A percentile compares a stretch with the other conserved stretches of the same genome.
These are phyloP conservation scores for Salix caprea DNA, from an alignment of 345 rosid genomes.

Conservation along the genomic window DNA sequence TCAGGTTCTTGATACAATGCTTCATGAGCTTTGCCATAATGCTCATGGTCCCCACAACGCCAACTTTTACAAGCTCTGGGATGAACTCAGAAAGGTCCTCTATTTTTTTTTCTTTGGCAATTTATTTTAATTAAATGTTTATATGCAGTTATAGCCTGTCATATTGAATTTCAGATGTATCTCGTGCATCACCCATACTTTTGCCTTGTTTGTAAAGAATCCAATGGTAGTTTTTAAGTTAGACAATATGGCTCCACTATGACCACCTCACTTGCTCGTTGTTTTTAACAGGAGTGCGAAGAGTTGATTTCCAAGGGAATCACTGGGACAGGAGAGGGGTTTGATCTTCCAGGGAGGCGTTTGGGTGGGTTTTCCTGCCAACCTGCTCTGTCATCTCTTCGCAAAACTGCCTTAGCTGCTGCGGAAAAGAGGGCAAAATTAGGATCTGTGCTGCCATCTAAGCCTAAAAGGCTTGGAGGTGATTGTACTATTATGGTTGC, in stretches of 20 bases:
- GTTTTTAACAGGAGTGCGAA: constrained; percentile 69
- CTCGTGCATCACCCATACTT: background rate
- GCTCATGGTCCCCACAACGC: constrained; percentile 84
- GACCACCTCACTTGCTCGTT: constrained; percentile 5
- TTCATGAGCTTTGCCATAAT: constrained; percentile 92
- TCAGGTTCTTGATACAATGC: constrained; percentile 86
- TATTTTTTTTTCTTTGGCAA: background rate
- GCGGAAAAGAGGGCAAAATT: constrained; percentile 68
- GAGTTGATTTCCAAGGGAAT: constrained; percentile 71
- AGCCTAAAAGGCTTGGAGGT: constrained; percentile 82
- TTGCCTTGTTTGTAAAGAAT: background rate
- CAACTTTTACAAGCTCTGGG: constrained; percentile 86
- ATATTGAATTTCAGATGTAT: background rate
- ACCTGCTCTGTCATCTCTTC: constrained; percentile 61
- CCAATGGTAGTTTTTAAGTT: background rate
- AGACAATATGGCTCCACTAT: background rate
- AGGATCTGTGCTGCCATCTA: constrained; percentile 60
- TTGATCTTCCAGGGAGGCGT: constrained; percentile 72
- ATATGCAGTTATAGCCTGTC: background rate
- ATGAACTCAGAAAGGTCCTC: constrained; percentile 72
- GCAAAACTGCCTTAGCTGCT: constrained; percentile 52
- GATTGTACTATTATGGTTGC: constrained; percentile 67
- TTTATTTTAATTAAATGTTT: background rate
- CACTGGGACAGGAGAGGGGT: constrained; percentile 62
- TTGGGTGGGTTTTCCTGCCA: constrained; percentile 77